Evolutionary conservation across 2,329 filamentous ascomycete genomes (phyloP), one percentile per base, ranked within the genome.

Genomic region (Colletotrichum musicola): DNA sequence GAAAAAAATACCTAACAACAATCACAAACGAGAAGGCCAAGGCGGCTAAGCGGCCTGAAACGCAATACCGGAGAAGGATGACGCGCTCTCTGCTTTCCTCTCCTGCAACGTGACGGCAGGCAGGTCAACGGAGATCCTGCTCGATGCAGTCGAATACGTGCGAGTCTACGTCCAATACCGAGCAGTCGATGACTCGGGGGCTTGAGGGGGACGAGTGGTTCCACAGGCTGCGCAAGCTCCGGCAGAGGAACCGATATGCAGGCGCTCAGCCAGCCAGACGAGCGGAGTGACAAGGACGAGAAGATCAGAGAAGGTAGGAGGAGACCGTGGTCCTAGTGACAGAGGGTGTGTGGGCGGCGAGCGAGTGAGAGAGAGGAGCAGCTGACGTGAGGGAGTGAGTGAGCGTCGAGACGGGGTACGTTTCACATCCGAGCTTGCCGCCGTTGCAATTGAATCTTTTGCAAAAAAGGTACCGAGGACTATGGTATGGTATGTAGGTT

Each of bases 401-500:
- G 44, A 38, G 38, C 61, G 49, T 27, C 56, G 61, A 60, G 55
- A 46, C 49, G 25, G 55, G 50, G 50, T 47, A 50, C 42, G 65
- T 65, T 69, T 66, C 62, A 69, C 56, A 30, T 60, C 35, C 62
- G 51, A 47, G 49, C 18, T 40, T 44, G 49, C 54, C 40, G 55
- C 54, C 22, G 49, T 59, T 22, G 20, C 47, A 68, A 35, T 35
- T 60, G 27, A 14, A 59, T 60, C 54, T 30, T n/a, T 51, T 22
- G n/a, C 2, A 10, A 35, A 35, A 35, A 35, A 35, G 10, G 10
- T 9, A 35, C 7, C 7, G 30, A 35, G 10, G 10, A 35, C 30
- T 35, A 35, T 10, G 7, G 27, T 30, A 30, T n/a, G 27, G 10
- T 35, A 35, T 2, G 44, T n/a, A 18, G 18, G 44, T n/a, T 18